phyloP scores from a whole-genome alignment of 2,329 filamentous ascomycete species.

The Talaromyces sp. region DNA sequence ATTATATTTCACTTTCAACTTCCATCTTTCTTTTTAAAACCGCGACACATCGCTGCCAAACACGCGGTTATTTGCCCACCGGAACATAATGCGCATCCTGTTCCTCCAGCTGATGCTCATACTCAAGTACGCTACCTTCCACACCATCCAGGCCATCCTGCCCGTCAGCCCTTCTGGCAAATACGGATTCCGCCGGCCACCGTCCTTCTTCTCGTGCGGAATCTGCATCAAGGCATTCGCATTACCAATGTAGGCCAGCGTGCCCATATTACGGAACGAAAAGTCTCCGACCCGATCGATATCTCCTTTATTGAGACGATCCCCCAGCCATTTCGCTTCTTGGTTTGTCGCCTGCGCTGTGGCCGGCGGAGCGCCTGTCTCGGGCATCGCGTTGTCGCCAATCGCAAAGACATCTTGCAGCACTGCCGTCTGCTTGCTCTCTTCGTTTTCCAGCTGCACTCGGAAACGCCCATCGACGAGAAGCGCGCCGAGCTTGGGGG shows the following conservation, averaged over 20 bases:
- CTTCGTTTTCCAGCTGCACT: constrained; percentile 43
- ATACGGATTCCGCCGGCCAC: constrained; percentile 17
- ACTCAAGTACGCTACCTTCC: constrained; percentile 40
- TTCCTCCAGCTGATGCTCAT: constrained; percentile 46
- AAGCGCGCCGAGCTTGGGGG: constrained; percentile 42
- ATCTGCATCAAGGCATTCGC: constrained; percentile 53
- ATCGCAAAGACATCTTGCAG: constrained; percentile 50
- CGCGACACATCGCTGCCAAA: constrained; percentile 42
- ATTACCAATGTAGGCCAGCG: constrained; percentile 55
- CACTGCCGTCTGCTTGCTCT: constrained; percentile 31
- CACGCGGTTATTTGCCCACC: constrained; percentile 37
- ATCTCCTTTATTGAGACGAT: constrained; percentile 48
- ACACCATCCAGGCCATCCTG: constrained; percentile 36
- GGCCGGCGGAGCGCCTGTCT: constrained; percentile 47
- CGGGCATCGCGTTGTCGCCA: constrained; percentile 52
- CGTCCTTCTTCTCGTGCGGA: constrained; percentile 20
- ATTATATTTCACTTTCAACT: neutral
- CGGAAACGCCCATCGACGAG: constrained; percentile 53
- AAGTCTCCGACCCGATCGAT: constrained; percentile 34
- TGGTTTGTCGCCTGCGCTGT: constrained; percentile 56
- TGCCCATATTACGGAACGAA: constrained; percentile 52
- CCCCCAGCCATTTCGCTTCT: constrained; percentile 53
- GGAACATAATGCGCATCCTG: constrained; percentile 33
- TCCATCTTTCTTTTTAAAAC: constrained; percentile 22
- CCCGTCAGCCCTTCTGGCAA: constrained; percentile 34